phyloP scores from a whole-genome alignment of 129 eudicot species.

The Tanacetum coccineum region DNA sequence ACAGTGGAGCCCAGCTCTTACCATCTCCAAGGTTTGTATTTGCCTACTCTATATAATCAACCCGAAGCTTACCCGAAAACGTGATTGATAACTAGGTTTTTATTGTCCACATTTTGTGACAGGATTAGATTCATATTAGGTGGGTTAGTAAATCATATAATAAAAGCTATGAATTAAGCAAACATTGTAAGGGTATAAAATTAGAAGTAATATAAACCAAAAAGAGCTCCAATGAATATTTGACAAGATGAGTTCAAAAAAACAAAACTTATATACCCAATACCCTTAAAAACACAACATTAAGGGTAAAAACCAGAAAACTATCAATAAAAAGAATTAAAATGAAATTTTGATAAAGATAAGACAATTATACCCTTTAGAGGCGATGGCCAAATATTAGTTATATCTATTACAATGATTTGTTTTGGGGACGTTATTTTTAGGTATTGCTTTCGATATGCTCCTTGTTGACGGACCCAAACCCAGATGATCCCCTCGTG shows the following conservation, averaged over 20 bases:
- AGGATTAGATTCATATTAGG: too few species aligned
- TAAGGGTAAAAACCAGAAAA: too few species aligned
- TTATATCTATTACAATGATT: neutral
- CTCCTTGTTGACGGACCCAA: conserved; percentile 58
- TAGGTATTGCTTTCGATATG: conserved; percentile 59
- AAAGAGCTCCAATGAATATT: too few species aligned
- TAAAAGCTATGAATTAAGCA: too few species aligned
- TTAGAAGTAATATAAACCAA: too few species aligned
- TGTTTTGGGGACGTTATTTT: conserved; percentile 15
- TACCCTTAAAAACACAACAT: too few species aligned
- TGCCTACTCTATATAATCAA: neutral
- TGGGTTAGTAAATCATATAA: too few species aligned
- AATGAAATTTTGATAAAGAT: too few species aligned
- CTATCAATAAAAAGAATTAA: too few species aligned
- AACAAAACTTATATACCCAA: too few species aligned
- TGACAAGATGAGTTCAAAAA: too few species aligned
- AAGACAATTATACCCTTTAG: neutral
- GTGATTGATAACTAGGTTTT: neutral
- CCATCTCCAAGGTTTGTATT: conserved; percentile 59
- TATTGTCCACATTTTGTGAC: neutral
- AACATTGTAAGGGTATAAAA: too few species aligned
- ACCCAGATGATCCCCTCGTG: conserved; percentile 55
- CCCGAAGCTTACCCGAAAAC: neutral
- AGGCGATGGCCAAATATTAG: neutral
- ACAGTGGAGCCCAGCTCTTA: conserved; percentile 91